Evolutionary conservation across 306 rosid genomes (phyloP), one percentile per base, ranked within the genome.

Genomic region (Vigna hirtella): DNA sequence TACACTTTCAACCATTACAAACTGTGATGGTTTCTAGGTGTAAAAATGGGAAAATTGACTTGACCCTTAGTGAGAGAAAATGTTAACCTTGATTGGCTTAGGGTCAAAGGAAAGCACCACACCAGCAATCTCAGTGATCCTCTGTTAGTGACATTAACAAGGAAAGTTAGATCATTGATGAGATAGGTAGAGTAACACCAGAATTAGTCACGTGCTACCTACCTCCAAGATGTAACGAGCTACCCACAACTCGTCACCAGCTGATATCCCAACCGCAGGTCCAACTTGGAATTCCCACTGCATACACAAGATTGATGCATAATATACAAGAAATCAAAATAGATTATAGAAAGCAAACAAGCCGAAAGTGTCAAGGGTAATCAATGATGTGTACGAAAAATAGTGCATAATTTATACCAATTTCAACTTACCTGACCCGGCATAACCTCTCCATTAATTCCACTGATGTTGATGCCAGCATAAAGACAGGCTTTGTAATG

Each of bases 221-320:
- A 92, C 98, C 98, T 95, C 99, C 91, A 95, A 84, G 81, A 95
- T 93, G 86, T 89, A 95, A 78, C 99, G 98, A 83, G 99, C 93
- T 78, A 63, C 90, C 99, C 98, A 95, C 67, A 95, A 0, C 70
- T 95, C 91, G 49, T 95, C 99, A 43, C 87, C 97, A 17, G 99
- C 90, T 38, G 98, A 87, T 67, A 95, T 90, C 36, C 99, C 98
- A 17, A 93, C 93, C 0, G 94, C 34, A 28, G 98, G 99, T 30
- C 99, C 99, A 74, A 95, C 99, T 93, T 95, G 99, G 85, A 88
- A 95, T 71, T 95, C 99, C 99, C 99, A 95, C 97, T 95, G 14
- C 30, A 83, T 74, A 3, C 64, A 70, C 66, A 10, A 10, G 49
- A 38, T 7, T 14, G 38, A 36, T 56, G 14, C 26, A 5, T 40